These are phyloP conservation scores for Apiospora marii DNA, from an alignment of 2,329 filamentous ascomycete genomes.

Conservation along the genomic window DNA sequence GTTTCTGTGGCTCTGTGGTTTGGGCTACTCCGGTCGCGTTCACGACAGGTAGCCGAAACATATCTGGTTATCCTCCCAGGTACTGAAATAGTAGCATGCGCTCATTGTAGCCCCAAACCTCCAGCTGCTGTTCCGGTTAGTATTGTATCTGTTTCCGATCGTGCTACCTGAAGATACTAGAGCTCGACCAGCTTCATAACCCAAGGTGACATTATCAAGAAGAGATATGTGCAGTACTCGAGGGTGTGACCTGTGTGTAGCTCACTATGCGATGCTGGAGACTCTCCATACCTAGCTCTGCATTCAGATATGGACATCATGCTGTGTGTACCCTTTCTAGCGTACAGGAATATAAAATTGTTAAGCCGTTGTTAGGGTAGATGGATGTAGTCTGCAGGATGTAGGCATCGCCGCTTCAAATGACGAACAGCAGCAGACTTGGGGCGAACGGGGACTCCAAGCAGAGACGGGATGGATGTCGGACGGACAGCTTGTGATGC, in stretches of 20 bases:
- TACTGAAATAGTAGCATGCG: neutral
- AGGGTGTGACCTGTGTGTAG: neutral
- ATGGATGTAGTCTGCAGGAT: no score
- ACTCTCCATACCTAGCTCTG: neutral
- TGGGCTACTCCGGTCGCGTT: no score
- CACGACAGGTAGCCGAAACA: no score
- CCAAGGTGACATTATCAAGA: neutral
- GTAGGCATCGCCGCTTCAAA: no score
- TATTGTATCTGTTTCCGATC: neutral
- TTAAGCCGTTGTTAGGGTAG: no score
- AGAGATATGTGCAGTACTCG: neutral
- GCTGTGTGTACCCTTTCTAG: neutral
- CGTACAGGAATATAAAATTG: no score
- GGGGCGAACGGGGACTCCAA: no score
- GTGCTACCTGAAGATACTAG: neutral
- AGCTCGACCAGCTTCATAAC: neutral
- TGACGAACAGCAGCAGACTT: no score
- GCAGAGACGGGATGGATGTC: no score
- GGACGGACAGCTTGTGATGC: no score
- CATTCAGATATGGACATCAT: neutral
- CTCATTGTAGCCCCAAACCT: neutral
- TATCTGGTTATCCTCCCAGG: neutral
- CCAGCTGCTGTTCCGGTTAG: neutral
- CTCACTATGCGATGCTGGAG: neutral
- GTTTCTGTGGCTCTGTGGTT: no score